Evolutionary conservation across 1,284 basidiomycete species (phyloP).

Genomic region (Ustilago esculenta): DNA sequence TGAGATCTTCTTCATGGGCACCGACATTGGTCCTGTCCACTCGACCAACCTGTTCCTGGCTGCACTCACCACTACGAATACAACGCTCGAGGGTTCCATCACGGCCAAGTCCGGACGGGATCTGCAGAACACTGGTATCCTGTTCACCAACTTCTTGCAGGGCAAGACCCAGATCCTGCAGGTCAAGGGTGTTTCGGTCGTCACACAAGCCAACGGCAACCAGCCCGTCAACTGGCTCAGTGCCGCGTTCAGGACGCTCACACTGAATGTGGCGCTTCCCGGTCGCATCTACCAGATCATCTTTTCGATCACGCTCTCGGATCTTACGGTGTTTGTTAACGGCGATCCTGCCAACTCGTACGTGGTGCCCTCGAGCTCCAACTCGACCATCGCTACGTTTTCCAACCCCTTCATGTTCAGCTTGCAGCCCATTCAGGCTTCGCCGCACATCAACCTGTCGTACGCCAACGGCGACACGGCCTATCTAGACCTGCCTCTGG

Average conservation of each 20-base stretch:
- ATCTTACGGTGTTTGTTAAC: conserved; percentile 73
- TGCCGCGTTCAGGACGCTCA: conserved; percentile 76
- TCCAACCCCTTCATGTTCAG: conserved; percentile 82
- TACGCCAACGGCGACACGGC: conserved; percentile 73
- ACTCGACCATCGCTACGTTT: conserved; percentile 75
- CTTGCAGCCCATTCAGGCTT: conserved; percentile 74
- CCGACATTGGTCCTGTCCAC: conserved; percentile 69
- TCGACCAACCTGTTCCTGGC: conserved; percentile 71
- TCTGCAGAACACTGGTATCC: conserved; percentile 73
- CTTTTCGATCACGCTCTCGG: conserved; percentile 74
- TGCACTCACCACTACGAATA: conserved; percentile 71
- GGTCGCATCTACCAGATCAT: conserved; percentile 77
- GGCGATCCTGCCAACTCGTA: conserved; percentile 50
- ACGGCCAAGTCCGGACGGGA: conserved; percentile 71
- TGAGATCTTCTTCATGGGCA: conserved; percentile 70
- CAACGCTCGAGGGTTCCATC: conserved; percentile 75
- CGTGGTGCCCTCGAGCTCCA: conserved; percentile 51
- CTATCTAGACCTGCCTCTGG: conserved; percentile 72
- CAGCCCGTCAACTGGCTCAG: conserved; percentile 77
- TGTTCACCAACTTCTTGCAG: conserved; percentile 77
- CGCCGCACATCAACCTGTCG: conserved; percentile 72
- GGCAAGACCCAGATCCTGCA: conserved; percentile 75
- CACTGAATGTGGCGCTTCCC: conserved; percentile 74
- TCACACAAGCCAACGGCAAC: conserved; percentile 66
- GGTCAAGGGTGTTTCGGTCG: conserved; percentile 75